These are phyloP conservation scores for Zoysia japonica DNA, from an alignment of 176 grass and related monocot species.

Conservation along the genomic window DNA sequence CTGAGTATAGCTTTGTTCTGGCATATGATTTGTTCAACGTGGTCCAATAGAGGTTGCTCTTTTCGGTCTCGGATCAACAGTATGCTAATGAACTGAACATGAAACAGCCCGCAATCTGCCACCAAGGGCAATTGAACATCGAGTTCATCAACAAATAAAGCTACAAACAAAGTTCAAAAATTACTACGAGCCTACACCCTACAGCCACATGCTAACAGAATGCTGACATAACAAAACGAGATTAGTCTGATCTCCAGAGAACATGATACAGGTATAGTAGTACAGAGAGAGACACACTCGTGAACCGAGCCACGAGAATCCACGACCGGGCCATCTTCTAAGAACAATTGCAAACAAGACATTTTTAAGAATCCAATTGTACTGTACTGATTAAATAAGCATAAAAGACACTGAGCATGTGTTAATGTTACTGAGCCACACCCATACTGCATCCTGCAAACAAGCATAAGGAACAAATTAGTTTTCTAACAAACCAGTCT, in stretches of 20 bases:
- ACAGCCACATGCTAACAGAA: conserved; percentile 31
- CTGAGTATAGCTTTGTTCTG: not conserved
- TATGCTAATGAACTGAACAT: too few species aligned
- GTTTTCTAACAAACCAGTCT: not conserved
- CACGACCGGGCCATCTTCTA: conserved; percentile 16
- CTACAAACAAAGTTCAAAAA: too few species aligned
- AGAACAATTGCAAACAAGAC: not conserved
- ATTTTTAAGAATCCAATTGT: conserved; percentile 25
- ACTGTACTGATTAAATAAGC: not conserved
- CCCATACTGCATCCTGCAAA: not conserved
- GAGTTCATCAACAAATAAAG: conserved; percentile 8
- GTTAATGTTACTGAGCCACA: not conserved
- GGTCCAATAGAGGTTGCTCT: not conserved
- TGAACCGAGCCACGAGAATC: conserved; percentile 19
- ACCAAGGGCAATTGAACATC: not conserved
- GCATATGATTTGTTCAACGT: not conserved
- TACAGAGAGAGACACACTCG: conserved; percentile 8
- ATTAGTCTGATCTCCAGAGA: not conserved
- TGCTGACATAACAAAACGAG: conserved; percentile 30
- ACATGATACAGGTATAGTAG: not conserved
- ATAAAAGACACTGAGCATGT: not conserved
- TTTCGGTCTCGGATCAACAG: too few species aligned
- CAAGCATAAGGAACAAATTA: not conserved
- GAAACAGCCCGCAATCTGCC: too few species aligned
- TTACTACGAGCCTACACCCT: too few species aligned